Percentiles rank a stretch among this genome's conserved stretches.
These are phyloP conservation scores for Trichoderma cornu-damae DNA, from an alignment of 2,329 filamentous ascomycete species.

Conservation along the genomic window DNA sequence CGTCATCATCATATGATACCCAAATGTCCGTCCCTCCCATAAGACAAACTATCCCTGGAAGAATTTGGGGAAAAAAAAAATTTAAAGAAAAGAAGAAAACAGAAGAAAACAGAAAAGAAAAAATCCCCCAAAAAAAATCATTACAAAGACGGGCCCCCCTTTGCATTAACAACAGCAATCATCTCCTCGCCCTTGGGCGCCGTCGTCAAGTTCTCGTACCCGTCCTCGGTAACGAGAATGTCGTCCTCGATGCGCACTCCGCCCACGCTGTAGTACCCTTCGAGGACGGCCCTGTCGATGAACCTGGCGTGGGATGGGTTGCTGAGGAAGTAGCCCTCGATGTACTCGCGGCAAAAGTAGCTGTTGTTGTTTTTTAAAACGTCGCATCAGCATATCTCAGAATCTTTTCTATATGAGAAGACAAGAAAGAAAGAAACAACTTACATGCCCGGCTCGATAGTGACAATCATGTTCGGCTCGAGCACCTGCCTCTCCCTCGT, in stretches of 20 bases:
- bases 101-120: background rate
- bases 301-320: conserved; percentile 54
- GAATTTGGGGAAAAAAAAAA: too few species aligned
- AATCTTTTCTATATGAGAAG: background rate
- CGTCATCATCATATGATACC: too few species aligned
- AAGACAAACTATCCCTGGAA: too few species aligned
- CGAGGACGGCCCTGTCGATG: conserved; percentile 61
- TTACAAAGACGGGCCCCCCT: background rate
- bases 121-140: background rate
- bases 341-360: conserved; percentile 70
- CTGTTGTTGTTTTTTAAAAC: too few species aligned
- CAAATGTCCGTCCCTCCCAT: too few species aligned
- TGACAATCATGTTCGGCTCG: conserved; percentile 63
- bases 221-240: conserved; percentile 70
- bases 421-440: conserved; percentile 20
- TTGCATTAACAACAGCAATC: conserved; percentile 53
- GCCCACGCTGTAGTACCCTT: conserved; percentile 70
- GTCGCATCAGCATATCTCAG: conserved; percentile 5
- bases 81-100: background rate
- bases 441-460: conserved; percentile 70
- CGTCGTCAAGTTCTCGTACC: conserved; percentile 77
- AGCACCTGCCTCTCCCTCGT: conserved; percentile 40
- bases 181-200: conserved; percentile 72
- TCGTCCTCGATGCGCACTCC: conserved; percentile 93
- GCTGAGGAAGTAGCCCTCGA: conserved; percentile 63